These are phyloP conservation scores for Beta macrorhiza DNA, from an alignment of 179 eudicot species.

Conservation along the genomic window DNA sequence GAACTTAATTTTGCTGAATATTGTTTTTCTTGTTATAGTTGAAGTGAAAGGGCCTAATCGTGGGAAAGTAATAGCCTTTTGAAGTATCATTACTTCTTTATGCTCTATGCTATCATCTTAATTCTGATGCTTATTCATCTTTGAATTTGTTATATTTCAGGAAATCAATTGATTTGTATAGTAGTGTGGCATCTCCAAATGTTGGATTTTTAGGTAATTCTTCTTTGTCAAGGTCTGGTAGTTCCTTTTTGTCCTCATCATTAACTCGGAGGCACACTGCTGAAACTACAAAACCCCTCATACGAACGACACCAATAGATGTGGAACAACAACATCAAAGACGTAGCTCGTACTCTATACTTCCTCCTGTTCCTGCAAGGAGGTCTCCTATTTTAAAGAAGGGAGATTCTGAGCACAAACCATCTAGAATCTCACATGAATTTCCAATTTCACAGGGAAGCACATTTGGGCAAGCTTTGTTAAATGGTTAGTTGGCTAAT, in stretches of 20 bases:
- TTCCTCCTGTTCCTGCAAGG: conserved; percentile 58
- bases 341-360: conserved; percentile 63
- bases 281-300: conserved; percentile 61
- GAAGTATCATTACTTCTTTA: too few species aligned
- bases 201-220: conserved; percentile 72
- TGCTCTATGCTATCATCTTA: neutral
- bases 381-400: conserved; percentile 42
- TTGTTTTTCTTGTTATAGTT: too few species aligned
- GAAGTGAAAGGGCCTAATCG: too few species aligned
- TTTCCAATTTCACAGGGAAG: conserved; percentile 51
- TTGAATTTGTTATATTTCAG: conserved; percentile 35
- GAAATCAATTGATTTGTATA: conserved; percentile 84
- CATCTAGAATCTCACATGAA: conserved; percentile 48
- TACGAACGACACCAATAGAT: conserved; percentile 45
- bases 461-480: conserved; percentile 71
- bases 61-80: too few species aligned
- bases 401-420: conserved; percentile 42
- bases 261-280: conserved; percentile 73
- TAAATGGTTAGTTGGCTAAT: conserved; percentile 58
- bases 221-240: conserved; percentile 55
- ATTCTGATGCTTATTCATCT: neutral
- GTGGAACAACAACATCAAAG: conserved; percentile 47
- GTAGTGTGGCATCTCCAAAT: conserved; percentile 84
- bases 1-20: too few species aligned
- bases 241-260: conserved; percentile 71